Conservation (phyloP, 2,329 filamentous ascomycete species). For the Penicillium sp. region DNA sequence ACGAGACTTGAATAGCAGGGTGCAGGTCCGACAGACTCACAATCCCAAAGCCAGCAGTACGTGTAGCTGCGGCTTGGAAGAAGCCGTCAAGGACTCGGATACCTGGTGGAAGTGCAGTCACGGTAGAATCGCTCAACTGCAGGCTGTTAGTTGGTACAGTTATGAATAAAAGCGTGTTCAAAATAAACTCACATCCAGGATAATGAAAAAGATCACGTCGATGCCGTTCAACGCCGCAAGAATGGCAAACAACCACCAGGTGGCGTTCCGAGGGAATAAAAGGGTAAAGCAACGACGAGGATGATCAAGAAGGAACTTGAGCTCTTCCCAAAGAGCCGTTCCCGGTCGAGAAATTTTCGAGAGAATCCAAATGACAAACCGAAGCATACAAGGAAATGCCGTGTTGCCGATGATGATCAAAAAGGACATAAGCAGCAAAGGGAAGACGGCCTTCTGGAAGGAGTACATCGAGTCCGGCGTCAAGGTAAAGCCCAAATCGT, state of each 20-base stretch:
- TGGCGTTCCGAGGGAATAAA: conserved; percentile 83
- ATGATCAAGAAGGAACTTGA: conserved; percentile 88
- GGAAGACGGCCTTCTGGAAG: conserved; percentile 73
- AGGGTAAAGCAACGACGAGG: conserved; percentile 94
- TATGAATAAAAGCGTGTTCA: background rate
- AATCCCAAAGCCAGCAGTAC: conserved; percentile 85
- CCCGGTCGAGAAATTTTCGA: conserved; percentile 65
- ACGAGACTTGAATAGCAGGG: conserved; percentile 88
- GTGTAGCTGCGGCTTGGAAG: conserved; percentile 85
- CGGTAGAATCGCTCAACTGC: conserved; percentile 67
- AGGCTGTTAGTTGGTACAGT: conserved; percentile 14
- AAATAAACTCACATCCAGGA: conserved; percentile 70
- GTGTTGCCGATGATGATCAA: conserved; percentile 94
- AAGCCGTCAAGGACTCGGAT: conserved; percentile 79
- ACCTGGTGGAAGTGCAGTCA: conserved; percentile 67
- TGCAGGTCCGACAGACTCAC: conserved; percentile 76
- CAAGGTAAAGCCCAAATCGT: conserved; percentile 89
- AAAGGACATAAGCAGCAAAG: conserved; percentile 74
- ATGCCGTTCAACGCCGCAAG: conserved; percentile 77
- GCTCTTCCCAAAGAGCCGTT: conserved; percentile 80
- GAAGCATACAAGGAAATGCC: conserved; percentile 89
- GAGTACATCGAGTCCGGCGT: conserved; percentile 93
- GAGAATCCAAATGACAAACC: conserved; percentile 83
- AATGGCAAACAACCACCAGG: conserved; percentile 93
- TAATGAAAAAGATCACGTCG: conserved; percentile 86